These are phyloP conservation scores for Phytophthora fragariae DNA, from an alignment of 352 stramenopile genomes.

Conservation along the genomic window DNA sequence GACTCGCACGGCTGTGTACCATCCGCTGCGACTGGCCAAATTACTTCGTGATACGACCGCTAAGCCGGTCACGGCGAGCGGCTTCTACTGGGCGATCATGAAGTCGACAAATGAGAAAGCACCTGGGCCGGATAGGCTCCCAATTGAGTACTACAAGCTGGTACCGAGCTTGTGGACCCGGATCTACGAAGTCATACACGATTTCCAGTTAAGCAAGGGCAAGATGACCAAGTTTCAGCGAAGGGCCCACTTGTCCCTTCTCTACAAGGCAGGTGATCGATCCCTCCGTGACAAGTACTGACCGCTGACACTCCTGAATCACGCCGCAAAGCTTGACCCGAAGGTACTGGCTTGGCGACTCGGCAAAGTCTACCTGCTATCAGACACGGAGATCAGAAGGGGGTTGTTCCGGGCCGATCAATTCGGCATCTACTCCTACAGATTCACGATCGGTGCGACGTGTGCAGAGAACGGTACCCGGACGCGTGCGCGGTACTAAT, in stretches of 20 bases:
- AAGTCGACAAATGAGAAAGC: constrained; percentile 19
- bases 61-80: too few species aligned
- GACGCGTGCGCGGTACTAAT: constrained; percentile 9
- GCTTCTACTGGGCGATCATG: constrained; percentile 28
- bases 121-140: constrained; percentile 15
- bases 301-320: constrained; percentile 23
- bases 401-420: constrained; percentile 1
- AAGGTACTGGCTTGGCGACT: constrained; percentile 13
- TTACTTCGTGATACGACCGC: background rate
- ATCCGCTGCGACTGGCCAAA: background rate
- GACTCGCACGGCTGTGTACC: background rate
- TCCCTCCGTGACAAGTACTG: constrained; percentile 12
- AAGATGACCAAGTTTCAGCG: constrained; percentile 34
- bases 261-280: constrained; percentile 12
- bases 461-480: background rate
- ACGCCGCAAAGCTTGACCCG: constrained; percentile 20
- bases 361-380: background rate
- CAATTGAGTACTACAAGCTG: constrained; percentile 31
- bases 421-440: constrained; percentile 21
- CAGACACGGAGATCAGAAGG: constrained; percentile 24
- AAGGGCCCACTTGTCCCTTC: constrained; percentile 10
- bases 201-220: constrained; percentile 4
- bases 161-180: constrained; percentile 3
- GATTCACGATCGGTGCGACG: constrained; percentile 20
- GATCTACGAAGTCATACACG: constrained; percentile 23